phyloP scores from a whole-genome alignment of 768 basidiomycete species.

The Gymnopilus dilepis region DNA sequence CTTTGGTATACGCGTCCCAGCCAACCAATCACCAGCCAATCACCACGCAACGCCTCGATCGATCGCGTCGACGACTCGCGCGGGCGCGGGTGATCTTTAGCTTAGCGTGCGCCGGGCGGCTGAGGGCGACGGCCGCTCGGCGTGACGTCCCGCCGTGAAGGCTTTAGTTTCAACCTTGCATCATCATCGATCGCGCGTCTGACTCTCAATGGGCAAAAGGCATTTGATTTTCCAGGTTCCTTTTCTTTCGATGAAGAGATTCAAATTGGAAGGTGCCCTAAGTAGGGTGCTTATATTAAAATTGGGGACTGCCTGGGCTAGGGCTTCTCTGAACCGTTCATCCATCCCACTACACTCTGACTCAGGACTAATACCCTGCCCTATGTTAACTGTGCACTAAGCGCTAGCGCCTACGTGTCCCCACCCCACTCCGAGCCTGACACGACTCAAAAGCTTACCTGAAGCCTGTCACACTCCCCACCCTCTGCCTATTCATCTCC shows the following conservation, averaged over 20 bases:
- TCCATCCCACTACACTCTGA: background rate
- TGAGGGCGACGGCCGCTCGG: background rate
- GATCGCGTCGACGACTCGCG: background rate
- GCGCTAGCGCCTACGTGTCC: no score
- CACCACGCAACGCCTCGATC: slow-evolving; percentile 1
- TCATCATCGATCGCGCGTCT: slow-evolving; percentile 1
- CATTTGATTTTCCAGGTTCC: background rate
- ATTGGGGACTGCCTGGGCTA: background rate
- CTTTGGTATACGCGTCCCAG: no score
- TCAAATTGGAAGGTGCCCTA: no score
- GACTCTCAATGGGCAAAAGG: no score
- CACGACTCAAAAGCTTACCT: no score
- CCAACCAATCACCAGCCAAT: background rate
- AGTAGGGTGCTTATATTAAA: no score
- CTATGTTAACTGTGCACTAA: no score
- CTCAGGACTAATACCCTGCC: no score
- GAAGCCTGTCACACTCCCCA: no score
- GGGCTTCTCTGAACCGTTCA: background rate
- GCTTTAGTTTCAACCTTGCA: slow-evolving; percentile 4
- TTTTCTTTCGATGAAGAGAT: background rate
- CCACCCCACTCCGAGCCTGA: no score
- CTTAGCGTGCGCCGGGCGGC: no score
- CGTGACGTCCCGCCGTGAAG: background rate
- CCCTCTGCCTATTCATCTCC: no score
- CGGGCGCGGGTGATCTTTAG: background rate